Conservation (phyloP, 2,329 filamentous ascomycete species). For the Cercospora berteroae region DNA sequence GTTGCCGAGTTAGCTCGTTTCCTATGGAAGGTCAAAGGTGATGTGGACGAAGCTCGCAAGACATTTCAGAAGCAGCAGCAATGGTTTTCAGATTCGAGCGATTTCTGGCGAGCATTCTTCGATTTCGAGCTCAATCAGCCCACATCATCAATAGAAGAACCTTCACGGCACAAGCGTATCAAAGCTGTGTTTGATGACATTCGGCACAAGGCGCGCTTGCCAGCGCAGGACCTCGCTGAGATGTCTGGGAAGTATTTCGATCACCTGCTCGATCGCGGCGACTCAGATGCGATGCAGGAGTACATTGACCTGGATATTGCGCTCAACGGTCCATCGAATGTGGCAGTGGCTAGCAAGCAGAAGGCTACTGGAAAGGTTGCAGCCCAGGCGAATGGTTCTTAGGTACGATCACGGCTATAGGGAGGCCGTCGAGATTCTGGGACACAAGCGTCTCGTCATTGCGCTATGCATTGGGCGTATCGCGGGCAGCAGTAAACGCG, state of each 20-base stretch:
- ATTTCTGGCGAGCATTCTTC: constrained; percentile 89
- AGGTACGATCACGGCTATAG: background rate
- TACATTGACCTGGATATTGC: constrained; percentile 81
- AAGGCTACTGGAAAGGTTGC: background rate
- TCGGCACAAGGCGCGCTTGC: constrained; percentile 68
- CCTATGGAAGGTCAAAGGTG: constrained; percentile 81
- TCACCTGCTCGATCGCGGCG: constrained; percentile 79
- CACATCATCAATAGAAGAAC: constrained; percentile 62
- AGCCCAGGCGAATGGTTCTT: constrained; percentile 9
- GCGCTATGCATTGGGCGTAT: background rate
- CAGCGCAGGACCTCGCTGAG: constrained; percentile 66
- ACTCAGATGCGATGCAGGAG: constrained; percentile 79
- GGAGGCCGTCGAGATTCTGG: background rate
- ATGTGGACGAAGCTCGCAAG: constrained; percentile 72
- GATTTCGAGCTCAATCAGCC: constrained; percentile 86
- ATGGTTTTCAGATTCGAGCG: constrained; percentile 77
- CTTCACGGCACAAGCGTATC: constrained; percentile 68
- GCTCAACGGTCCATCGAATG: constrained; percentile 66
- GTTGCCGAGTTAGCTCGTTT: constrained; percentile 85
- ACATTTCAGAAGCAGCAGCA: constrained; percentile 80
- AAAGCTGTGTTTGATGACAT: constrained; percentile 77
- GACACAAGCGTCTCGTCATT: background rate
- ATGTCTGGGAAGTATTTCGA: constrained; percentile 75
- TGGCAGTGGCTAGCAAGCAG: constrained; percentile 4
- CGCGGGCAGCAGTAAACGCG: background rate